Conservation (phyloP, 257 asterid species). For the Plantago elongata region DNA sequence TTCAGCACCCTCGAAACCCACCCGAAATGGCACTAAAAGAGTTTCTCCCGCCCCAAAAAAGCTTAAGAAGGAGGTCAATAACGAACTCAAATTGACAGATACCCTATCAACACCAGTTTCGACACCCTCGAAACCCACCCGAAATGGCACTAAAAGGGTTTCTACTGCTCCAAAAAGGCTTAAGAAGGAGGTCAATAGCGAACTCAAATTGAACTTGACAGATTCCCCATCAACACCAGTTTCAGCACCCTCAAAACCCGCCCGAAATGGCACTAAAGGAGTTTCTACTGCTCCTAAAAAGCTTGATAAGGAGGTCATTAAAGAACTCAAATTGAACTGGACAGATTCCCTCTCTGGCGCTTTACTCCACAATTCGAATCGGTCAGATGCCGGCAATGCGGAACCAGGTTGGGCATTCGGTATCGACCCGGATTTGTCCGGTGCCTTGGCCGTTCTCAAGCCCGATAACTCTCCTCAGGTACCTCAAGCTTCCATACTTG, state of each 20-base stretch:
- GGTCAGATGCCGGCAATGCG: slow-evolving; percentile 17
- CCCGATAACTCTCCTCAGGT: slow-evolving; percentile 62
- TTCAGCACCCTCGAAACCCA: slow-evolving; percentile 17
- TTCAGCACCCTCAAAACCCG: slow-evolving; percentile 17
- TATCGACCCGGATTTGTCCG: slow-evolving; percentile 73
- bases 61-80: no score
- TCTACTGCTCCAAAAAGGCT: slow-evolving; percentile 8
- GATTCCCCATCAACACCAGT: slow-evolving; percentile 16
- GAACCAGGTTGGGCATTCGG: slow-evolving; percentile 62
- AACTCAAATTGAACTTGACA: no score
- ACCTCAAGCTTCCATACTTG: no score
- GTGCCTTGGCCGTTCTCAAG: slow-evolving; percentile 70
- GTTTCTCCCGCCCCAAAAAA: not conserved
- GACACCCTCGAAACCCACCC: slow-evolving; percentile 21
- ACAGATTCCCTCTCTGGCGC: slow-evolving; percentile 63
- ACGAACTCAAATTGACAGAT: no score
- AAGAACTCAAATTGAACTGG: slow-evolving; percentile 50
- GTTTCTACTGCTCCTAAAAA: not conserved
- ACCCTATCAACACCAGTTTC: slow-evolving; percentile 13
- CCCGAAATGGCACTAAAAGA: slow-evolving; percentile 23
- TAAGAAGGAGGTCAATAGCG: no score
- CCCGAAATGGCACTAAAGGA: slow-evolving; percentile 23
- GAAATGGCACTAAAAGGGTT: slow-evolving; percentile 22
- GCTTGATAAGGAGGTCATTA: no score
- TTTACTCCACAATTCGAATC: slow-evolving; percentile 20